Base-by-base conservation (phyloP, 768 basidiomycete species). In the Kwoniella heveanensis region DNA sequence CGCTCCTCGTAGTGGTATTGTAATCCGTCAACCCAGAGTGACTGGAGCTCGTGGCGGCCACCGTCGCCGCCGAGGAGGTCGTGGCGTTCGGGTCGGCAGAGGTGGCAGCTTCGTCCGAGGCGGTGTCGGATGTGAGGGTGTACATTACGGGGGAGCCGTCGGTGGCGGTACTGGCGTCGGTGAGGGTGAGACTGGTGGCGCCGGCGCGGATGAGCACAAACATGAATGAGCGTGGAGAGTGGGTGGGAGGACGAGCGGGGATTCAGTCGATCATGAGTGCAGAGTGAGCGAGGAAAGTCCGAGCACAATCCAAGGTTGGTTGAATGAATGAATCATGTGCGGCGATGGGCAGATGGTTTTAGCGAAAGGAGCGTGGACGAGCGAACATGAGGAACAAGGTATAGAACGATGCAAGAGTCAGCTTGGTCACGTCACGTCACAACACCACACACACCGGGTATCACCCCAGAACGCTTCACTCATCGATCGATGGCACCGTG, bases 1-100 rank as follows among this genome's bases (percentile, higher is more conserved):
- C 36, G 32, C 32, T 55, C 47, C 60, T 54, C 7, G 60, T 62
- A 5, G 60, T 62, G 4, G 60, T 62, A 17, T 62, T 62, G 30
- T 62, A 62, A 15, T 55, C 44, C 24, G 60, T 62, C 22, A 62
- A 17, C 8, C 60, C 60, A 3, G 51, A 54, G 36, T 60, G 58
- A 13, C 48, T 48, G 39, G 56, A 52, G 57, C 30, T 51, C n/a
- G n/a, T n/a, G n/a, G n/a, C n/a, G 22, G 32, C 12, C 32, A 50
- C 24, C 3, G 52, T 26, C 13, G 52, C 26, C 1, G 60, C 60
- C n/a, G 60, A 44, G 15, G 60, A 52, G 30, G 60, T 51, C 26
- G 36, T 37, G 1, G 60, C 51, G 30, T 53, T 61, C 3, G 60
- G 60, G 48, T 53, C 51, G 26, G 51, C 60, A 30, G 60, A 53